Conservation (phyloP, 192 early-diverging fungal genomes). For the Haplosporangium gracile region DNA sequence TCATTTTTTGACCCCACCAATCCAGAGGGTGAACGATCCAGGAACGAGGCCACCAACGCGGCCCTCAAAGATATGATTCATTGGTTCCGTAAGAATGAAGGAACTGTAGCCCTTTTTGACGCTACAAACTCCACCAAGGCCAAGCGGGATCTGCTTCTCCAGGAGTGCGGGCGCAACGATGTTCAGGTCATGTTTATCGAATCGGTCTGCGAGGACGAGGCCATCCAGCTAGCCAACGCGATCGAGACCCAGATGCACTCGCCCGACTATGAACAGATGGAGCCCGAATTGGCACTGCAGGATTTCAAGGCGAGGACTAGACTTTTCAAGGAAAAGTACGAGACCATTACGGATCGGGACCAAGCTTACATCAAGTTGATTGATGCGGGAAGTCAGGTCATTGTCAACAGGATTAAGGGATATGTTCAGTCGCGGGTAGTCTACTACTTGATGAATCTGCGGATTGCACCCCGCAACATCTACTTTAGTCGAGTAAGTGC, state of each 20-base stretch:
- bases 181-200: slow-evolving; percentile 98
- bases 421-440: slow-evolving; percentile 97
- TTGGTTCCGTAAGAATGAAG: slow-evolving; percentile 87
- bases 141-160: slow-evolving; percentile 78
- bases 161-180: slow-evolving; percentile 74
- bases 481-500: slow-evolving; percentile 83
- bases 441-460: slow-evolving; percentile 99
- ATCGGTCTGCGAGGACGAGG: slow-evolving; percentile 90
- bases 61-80: slow-evolving; percentile 93
- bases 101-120: slow-evolving; percentile 93
- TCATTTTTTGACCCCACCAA: slow-evolving; percentile 95
- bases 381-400: slow-evolving; percentile 93
- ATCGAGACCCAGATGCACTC: slow-evolving; percentile 93
- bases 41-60: slow-evolving; percentile 79
- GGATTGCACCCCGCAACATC: slow-evolving; percentile 92
- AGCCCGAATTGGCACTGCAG: slow-evolving; percentile 85
- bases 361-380: slow-evolving; percentile 94
- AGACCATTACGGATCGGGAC: slow-evolving; percentile 82
- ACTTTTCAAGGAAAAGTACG: slow-evolving; percentile 91
- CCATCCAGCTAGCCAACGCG: slow-evolving; percentile 82
- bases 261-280: slow-evolving; percentile 92
- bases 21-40: slow-evolving; percentile 71
- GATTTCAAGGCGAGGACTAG: slow-evolving; percentile 94
- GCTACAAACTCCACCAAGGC: slow-evolving; percentile 95
- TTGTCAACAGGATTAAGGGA: slow-evolving; percentile 94